Conservation (phyloP, 1,284 basidiomycete species). For the Vanrija sp. region DNA sequence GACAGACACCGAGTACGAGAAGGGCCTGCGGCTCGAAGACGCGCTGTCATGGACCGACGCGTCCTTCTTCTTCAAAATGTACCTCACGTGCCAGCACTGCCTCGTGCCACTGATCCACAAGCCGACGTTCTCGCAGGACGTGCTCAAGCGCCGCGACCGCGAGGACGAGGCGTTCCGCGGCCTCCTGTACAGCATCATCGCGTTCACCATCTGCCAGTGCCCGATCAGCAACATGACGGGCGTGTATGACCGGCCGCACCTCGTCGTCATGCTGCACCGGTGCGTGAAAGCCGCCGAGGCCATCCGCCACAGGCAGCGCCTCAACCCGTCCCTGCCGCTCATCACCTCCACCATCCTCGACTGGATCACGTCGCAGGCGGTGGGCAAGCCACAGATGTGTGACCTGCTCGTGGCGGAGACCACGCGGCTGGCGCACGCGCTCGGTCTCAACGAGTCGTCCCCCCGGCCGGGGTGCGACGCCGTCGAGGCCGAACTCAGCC, state of each 20-base stretch:
- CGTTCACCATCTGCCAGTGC: slow-evolving; percentile 21
- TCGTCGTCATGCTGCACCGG: slow-evolving; percentile 18
- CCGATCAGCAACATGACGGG: slow-evolving; percentile 20
- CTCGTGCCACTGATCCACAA: slow-evolving; percentile 32
- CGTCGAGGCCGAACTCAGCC: slow-evolving; percentile 20
- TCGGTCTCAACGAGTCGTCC: slow-evolving; percentile 14
- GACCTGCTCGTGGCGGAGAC: slow-evolving; percentile 20
- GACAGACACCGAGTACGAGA: neutral
- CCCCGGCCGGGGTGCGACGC: slow-evolving; percentile 4
- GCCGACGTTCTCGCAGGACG: slow-evolving; percentile 29
- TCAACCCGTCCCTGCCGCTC: slow-evolving; percentile 13
- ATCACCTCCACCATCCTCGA: slow-evolving; percentile 21
- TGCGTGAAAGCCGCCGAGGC: slow-evolving; percentile 21
- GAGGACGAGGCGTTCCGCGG: slow-evolving; percentile 28
- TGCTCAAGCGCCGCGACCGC: slow-evolving; percentile 24
- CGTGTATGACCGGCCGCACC: slow-evolving; percentile 15
- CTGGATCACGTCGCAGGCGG: slow-evolving; percentile 22
- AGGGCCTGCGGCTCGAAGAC: slow-evolving; percentile 12
- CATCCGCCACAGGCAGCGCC: slow-evolving; percentile 21
- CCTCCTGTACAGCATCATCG: slow-evolving; percentile 26
- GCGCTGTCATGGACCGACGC: slow-evolving; percentile 27
- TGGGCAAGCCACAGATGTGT: slow-evolving; percentile 15
- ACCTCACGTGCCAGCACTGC: slow-evolving; percentile 29
- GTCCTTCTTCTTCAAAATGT: slow-evolving; percentile 28
- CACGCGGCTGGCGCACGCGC: slow-evolving; percentile 18